These are phyloP conservation scores for Pythium chondricola DNA, from an alignment of 352 stramenopile genomes.

Conservation along the genomic window DNA sequence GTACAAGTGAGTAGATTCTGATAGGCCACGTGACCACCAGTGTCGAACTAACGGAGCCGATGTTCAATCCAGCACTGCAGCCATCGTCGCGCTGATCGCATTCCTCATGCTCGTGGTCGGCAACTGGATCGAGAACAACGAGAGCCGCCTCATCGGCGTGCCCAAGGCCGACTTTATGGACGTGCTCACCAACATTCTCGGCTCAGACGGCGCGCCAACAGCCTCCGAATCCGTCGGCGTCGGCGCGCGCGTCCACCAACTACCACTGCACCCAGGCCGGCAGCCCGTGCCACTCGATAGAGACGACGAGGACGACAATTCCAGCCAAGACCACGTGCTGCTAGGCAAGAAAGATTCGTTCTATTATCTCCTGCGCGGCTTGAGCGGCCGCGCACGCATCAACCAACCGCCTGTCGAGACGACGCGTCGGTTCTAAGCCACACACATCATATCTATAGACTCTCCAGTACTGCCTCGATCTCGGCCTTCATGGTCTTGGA, in stretches of 20 bases:
- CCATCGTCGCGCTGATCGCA: conserved; percentile 38
- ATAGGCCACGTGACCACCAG: neutral
- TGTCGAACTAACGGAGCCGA: neutral
- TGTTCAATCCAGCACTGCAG: conserved; percentile 28
- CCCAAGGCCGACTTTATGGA: conserved; percentile 57
- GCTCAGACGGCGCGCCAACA: conserved; percentile 22
- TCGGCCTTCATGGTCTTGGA: conserved; percentile 61
- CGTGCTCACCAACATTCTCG: conserved; percentile 61
- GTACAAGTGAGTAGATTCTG: conserved; percentile 35
- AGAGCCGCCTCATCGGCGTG: conserved; percentile 55
- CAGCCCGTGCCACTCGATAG: neutral
- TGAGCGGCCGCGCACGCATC: conserved; percentile 26
- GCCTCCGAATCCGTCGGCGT: neutral
- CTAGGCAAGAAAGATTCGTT: conserved; percentile 67
- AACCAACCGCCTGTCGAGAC: neutral
- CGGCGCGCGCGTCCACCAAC: conserved; percentile 7
- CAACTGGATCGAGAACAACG: conserved; percentile 71
- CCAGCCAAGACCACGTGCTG: conserved; percentile 23
- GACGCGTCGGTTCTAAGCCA: neutral
- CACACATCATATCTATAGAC: neutral
- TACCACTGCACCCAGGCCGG: neutral
- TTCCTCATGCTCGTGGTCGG: conserved; percentile 48
- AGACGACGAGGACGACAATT: conserved; percentile 7
- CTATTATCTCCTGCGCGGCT: conserved; percentile 63
- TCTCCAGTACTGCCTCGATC: conserved; percentile 34